A percentile compares a stretch with the other conserved stretches of the same genome.
These are phyloP conservation scores for Cryptococcus sp. DNA, from an alignment of 1,284 basidiomycete species.

Conservation along the genomic window DNA sequence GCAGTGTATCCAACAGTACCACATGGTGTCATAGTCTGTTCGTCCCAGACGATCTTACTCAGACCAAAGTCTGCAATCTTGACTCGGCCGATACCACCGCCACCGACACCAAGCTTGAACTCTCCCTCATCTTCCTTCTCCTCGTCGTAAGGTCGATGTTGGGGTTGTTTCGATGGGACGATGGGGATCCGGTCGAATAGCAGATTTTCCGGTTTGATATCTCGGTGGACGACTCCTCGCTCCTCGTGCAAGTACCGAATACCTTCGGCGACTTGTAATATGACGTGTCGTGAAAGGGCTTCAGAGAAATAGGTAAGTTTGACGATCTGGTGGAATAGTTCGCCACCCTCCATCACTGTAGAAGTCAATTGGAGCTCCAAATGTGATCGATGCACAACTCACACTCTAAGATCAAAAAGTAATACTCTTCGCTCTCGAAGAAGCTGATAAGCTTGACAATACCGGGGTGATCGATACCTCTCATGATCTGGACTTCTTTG, in stretches of 20 bases:
- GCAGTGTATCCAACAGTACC: constrained; percentile 99
- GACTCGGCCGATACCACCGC: constrained; percentile 94
- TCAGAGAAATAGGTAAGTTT: constrained; percentile 99
- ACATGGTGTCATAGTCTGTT: constrained; percentile 98
- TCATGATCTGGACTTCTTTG: constrained; percentile 99
- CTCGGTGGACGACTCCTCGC: constrained; percentile 93
- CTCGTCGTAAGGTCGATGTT: constrained; percentile 88
- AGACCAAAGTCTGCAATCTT: constrained; percentile 99
- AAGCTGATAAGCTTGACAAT: constrained; percentile 87
- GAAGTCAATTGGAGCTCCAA: background rate
- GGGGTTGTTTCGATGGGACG: constrained; percentile 72
- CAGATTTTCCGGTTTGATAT: constrained; percentile 98
- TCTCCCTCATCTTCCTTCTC: constrained; percentile 99
- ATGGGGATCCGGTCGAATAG: constrained; percentile 93
- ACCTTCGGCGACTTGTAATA: constrained; percentile 91
- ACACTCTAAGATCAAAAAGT: constrained; percentile 92
- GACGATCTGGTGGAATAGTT: constrained; percentile 99
- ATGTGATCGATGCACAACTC: constrained; percentile 36
- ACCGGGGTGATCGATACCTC: constrained; percentile 80
- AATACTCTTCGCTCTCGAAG: constrained; percentile 86
- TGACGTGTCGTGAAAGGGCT: constrained; percentile 89
- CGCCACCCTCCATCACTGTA: constrained; percentile 90
- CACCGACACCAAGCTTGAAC: constrained; percentile 83
- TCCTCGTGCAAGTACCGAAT: constrained; percentile 97
- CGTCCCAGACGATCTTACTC: constrained; percentile 98